Evolutionary conservation across 345 rosid genomes (phyloP).

Genomic region (Gossypium rotundifolium): DNA sequence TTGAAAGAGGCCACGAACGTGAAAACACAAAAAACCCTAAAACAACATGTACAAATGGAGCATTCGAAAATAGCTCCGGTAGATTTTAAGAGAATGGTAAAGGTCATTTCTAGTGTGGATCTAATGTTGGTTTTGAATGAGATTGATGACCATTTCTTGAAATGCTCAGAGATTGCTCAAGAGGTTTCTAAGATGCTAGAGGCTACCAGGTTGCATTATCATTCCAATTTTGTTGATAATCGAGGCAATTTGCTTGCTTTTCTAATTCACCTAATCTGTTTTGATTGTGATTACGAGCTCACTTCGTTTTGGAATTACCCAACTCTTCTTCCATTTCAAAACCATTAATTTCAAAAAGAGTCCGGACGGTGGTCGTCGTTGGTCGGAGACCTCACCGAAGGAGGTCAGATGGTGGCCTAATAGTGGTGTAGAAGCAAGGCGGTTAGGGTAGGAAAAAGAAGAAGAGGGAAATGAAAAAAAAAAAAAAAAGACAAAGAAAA

Average conservation of each 20-base stretch:
- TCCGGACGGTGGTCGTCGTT: too few relatives aligned
- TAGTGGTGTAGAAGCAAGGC: too few relatives aligned
- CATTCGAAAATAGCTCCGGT: slow-evolving; percentile 54
- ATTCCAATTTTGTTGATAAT: slow-evolving; percentile 86
- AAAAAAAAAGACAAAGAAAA: too few relatives aligned
- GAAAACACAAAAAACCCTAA: not conserved
- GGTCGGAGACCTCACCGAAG: too few relatives aligned
- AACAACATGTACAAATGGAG: slow-evolving; percentile 38
- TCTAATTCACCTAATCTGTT: not conserved
- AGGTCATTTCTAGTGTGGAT: slow-evolving; percentile 32
- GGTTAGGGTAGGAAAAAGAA: too few relatives aligned
- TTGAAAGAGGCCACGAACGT: slow-evolving; percentile 18
- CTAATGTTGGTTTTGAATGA: slow-evolving; percentile 56
- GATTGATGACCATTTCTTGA: slow-evolving; percentile 81
- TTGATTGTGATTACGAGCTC: not conserved
- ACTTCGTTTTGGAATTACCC: too few relatives aligned
- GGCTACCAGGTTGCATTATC: slow-evolving; percentile 86
- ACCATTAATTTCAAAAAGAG: too few relatives aligned
- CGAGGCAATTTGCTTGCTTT: slow-evolving; percentile 39
- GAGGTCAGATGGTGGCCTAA: too few relatives aligned
- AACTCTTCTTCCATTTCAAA: too few relatives aligned
- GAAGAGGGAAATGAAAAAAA: too few relatives aligned
- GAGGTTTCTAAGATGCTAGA: slow-evolving; percentile 84
- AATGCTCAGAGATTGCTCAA: slow-evolving; percentile 75
- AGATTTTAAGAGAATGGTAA: slow-evolving; percentile 39